A percentile compares a stretch with the other conserved stretches of the same genome.
Evolutionary conservation across 768 basidiomycete species (phyloP).

Genomic region (Cyclocybe aegerita): DNA sequence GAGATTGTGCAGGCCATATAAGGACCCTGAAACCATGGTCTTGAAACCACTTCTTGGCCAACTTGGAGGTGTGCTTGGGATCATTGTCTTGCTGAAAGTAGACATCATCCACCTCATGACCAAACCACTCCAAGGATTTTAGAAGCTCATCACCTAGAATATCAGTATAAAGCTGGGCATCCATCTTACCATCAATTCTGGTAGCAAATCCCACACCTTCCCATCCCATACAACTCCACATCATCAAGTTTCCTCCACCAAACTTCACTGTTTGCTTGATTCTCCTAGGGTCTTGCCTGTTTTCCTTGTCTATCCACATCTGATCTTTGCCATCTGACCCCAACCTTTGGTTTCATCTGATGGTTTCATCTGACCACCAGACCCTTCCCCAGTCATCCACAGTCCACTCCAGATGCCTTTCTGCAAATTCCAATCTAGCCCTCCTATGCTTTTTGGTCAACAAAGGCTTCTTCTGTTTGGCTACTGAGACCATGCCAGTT

Average conservation of each 20-base stretch:
- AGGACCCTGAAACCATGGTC: slow-evolving; percentile 23
- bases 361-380: slow-evolving; percentile 29
- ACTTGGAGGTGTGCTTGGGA: slow-evolving; percentile 30
- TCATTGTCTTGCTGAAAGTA: slow-evolving; percentile 27
- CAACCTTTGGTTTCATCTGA: slow-evolving; percentile 27
- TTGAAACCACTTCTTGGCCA: slow-evolving; percentile 23
- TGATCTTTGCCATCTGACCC: slow-evolving; percentile 28
- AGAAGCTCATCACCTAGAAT: slow-evolving; percentile 21
- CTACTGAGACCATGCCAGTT: too few relatives aligned
- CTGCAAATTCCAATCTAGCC: too few relatives aligned
- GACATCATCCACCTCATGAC: slow-evolving; percentile 2
- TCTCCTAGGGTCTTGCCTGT: slow-evolving; percentile 13
- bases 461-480: too few relatives aligned
- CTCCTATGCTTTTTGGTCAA: too few relatives aligned
- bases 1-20: slow-evolving; percentile 24
- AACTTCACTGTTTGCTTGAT: slow-evolving; percentile 19
- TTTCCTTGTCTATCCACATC: slow-evolving; percentile 17
- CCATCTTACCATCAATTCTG: slow-evolving; percentile 21
- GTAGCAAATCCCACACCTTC: slow-evolving; percentile 17
- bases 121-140: slow-evolving; percentile 8
- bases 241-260: slow-evolving; percentile 24
- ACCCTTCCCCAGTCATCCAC: slow-evolving; percentile 25
- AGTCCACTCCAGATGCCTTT: too few relatives aligned
- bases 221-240: slow-evolving; percentile 26
- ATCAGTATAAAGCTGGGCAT: slow-evolving; percentile 17